A percentile compares a stretch with the other conserved stretches of the same genome.
Evolutionary conservation across 176 grass and related monocot species (phyloP).

Genomic region (Triticum dicoccoides): DNA sequence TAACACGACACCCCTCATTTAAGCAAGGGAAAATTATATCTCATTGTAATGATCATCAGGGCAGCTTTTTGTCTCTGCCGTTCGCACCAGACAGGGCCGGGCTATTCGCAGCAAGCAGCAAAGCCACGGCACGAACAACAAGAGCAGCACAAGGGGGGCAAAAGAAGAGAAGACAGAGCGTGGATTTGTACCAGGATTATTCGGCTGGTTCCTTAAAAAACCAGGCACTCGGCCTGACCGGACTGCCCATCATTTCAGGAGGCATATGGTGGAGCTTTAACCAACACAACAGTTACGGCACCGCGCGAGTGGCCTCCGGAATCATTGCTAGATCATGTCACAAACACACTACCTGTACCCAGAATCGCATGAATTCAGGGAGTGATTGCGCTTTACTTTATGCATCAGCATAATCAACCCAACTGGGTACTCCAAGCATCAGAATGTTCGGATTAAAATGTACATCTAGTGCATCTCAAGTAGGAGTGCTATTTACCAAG

Average conservation of each 20-base stretch:
- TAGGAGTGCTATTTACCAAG: not conserved
- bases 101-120: not conserved
- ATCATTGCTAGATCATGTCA: constrained; percentile 3
- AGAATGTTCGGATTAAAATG: too few relatives aligned
- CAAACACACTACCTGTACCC: not conserved
- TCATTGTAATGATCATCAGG: not conserved
- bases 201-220: not conserved
- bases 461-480: not conserved
- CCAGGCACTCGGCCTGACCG: not conserved
- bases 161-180: not conserved
- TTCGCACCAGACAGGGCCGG: not conserved
- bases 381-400: not conserved
- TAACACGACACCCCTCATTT: not conserved
- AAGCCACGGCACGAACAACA: too few relatives aligned
- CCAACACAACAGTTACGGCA: constrained; percentile 2
- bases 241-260: not conserved
- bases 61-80: not conserved
- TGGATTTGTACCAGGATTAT: not conserved
- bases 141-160: not conserved
- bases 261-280: not conserved
- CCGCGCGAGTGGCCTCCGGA: not conserved
- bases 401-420: not conserved
- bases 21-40: not conserved
- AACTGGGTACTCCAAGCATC: not conserved
- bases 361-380: not conserved